Percentiles rank a stretch among this genome's conserved stretches.
Evolutionary conservation across 2,329 filamentous ascomycete genomes (phyloP).

Genomic region (Pseudogymnoascus sp.): DNA sequence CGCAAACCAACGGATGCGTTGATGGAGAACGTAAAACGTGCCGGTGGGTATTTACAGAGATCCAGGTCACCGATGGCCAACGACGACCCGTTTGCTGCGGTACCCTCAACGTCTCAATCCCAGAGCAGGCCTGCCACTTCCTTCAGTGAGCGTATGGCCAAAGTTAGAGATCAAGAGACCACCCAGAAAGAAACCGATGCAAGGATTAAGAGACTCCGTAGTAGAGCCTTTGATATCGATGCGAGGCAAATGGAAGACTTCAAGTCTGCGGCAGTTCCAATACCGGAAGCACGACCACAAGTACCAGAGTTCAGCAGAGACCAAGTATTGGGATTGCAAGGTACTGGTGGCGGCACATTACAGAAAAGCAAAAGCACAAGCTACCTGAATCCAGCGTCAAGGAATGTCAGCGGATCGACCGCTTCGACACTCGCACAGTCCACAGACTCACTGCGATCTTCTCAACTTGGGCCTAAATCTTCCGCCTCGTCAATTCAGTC

Average conservation of each 20-base stretch:
- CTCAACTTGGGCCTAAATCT: constrained; percentile 9
- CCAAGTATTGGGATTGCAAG: constrained; percentile 40
- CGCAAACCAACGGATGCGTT: constrained; percentile 29
- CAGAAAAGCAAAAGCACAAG: constrained; percentile 34
- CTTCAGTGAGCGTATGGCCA: constrained; percentile 81
- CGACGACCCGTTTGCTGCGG: constrained; percentile 12
- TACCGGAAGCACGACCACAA: constrained; percentile 41
- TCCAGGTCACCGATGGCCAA: constrained; percentile 27
- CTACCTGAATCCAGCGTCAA: constrained; percentile 18
- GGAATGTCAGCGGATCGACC: constrained; percentile 11
- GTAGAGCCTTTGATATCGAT: constrained; percentile 48
- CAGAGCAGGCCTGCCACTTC: constrained; percentile 37
- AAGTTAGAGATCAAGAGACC: constrained; percentile 51
- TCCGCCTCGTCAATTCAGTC: constrained; percentile 8
- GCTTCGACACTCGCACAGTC: constrained; percentile 2
- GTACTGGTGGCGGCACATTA: constrained; percentile 25
- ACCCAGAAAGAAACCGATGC: constrained; percentile 42
- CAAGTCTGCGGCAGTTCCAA: constrained; percentile 47
- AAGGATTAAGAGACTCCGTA: constrained; percentile 45
- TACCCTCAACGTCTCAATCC: constrained; percentile 16
- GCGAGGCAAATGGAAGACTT: constrained; percentile 51
- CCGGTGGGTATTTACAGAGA: constrained; percentile 37
- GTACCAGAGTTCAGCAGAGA: constrained; percentile 53
- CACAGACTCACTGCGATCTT: constrained; percentile 10
- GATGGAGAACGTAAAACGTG: constrained; percentile 23